Base-by-base conservation (phyloP, 139 green algal genomes). In the Closterium sp. region DNA sequence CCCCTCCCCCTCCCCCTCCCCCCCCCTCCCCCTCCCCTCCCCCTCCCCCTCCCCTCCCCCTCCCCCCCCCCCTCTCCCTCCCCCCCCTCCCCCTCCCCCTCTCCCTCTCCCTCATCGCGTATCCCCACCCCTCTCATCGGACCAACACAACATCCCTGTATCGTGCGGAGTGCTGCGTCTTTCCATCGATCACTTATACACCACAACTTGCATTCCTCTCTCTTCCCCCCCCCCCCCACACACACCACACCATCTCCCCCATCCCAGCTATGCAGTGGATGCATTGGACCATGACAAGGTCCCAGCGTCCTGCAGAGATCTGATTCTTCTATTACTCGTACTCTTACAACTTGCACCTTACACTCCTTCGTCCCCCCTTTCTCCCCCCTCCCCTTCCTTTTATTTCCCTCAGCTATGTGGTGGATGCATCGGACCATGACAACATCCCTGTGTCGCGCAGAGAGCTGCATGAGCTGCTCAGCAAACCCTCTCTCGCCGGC, bases 391-490 rank as follows among this genome's bases (percentile, higher is more conserved):
- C 8, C 10, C 9, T 69, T 16, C 43, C 43, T 2, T 9, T 16
- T 25, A 2, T 69, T 69, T 25, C 43, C 43, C 16, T 4, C 91
- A 93, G 91, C 35, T 95, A 95, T 84, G 98, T 99, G n/a, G 97
- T 99, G 19, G 98, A 99, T 91, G 91, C 97, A 7, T 95, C 97
- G 32, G 98, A 99, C 95, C 84, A 95, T 34, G 98, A 98, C 89
- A 92, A 55, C 3, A 90, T 99, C 21, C 94, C 97, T 23, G 93
- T 95, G 9, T 95, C 97, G 0, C 87, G 89, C 8, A 91, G 84
- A 33, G 95, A 97, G 92, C 93, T 97, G 69, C 94, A 96, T 34
- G 96, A 96, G 84, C 87, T 96, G 25, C 32, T 96, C 64, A 69
- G 76, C 86, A 95, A 95, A 87, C 91, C 91, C 32, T 90, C 90